Percentiles rank a stretch among this genome's conserved stretches.
phyloP scores from a whole-genome alignment of 371 early-diverging fungal species.

The Rhizopus arrhizus region DNA sequence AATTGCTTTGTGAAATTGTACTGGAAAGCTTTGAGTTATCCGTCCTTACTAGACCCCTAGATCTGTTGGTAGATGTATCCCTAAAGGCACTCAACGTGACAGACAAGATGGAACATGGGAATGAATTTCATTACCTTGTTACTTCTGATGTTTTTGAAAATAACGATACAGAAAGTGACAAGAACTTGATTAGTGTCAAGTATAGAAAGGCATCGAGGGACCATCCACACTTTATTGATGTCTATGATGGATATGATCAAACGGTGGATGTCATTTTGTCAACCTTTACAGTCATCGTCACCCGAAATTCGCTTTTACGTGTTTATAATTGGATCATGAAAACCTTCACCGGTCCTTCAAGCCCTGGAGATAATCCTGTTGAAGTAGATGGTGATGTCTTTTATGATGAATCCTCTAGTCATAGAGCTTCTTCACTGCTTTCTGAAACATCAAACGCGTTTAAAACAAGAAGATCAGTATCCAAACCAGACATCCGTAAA shows the following conservation, averaged over 20 bases:
- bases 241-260: slow-evolving; percentile 67
- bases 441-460: background rate
- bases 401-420: slow-evolving; percentile 7
- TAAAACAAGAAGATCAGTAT: background rate
- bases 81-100: slow-evolving; percentile 65
- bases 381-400: slow-evolving; percentile 7
- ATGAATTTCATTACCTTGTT: slow-evolving; percentile 65
- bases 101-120: slow-evolving; percentile 55
- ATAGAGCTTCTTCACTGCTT: background rate
- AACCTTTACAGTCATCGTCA: slow-evolving; percentile 68
- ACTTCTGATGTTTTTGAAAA: slow-evolving; percentile 54
- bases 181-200: slow-evolving; percentile 59
- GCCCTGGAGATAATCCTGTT: background rate
- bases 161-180: slow-evolving; percentile 4
- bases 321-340: slow-evolving; percentile 77
- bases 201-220: slow-evolving; percentile 61
- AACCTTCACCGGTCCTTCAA: slow-evolving; percentile 62
- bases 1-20: slow-evolving; percentile 53
- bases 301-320: slow-evolving; percentile 70
- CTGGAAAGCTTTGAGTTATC: slow-evolving; percentile 61
- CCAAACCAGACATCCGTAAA: background rate
- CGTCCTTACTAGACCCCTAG: slow-evolving; percentile 60
- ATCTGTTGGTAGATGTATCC: slow-evolving; percentile 62
- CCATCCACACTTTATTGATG: slow-evolving; percentile 61
- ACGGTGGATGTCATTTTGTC: slow-evolving; percentile 72